Base-by-base conservation (phyloP, 495 filamentous ascomycete genomes). In the Penicillium canescens region DNA sequence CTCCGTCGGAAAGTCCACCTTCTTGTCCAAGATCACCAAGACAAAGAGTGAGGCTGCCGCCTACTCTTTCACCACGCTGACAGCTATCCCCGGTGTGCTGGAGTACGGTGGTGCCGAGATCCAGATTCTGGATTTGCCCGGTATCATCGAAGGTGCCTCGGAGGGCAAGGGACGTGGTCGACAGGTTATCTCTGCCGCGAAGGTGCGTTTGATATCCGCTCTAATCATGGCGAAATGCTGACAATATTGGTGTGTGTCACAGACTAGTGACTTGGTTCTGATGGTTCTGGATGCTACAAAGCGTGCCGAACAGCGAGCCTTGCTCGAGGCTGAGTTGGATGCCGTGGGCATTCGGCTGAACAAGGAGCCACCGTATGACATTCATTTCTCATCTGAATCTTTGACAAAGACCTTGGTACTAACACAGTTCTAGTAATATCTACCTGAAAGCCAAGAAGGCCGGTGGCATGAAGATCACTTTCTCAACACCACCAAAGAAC, bases 51-150 rank as follows among this genome's bases (percentile, higher is more conserved):
- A 96, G 69, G 91, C 97, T 31, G 95, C 95, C 3, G 88, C 94
- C 0, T 99, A 99, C 71, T 87, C 91, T 50, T 99, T 99, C 83
- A 99, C 95, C 5, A 99, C 95, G 0, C 77, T 99, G 21, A 99
- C 95, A 2, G 95, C 95, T 12, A 99, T 99, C 55, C 95, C 95
- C 12, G 95, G 95, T 57, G 95, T 99, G 8, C 80, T 99, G 54
- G 95, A 98, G 75, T 99, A 99, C 73, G 95, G 92, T 7, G 95
- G 95, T 41, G 95, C 95, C 2, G 95, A 99, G 72, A 97, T 99
- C 54, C 95, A 99, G 71, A 88, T 99, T 54, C 86, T 99, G 37
- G 95, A 99, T 87, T 76, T 99, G 52, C 95, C 95, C 0, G 95
- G 95, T 78, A 99, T 99, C 61, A 99, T 99, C 63, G 95, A 99